Base-by-base conservation (phyloP, 768 basidiomycete species). In the Podaxis mareebaensis region DNA sequence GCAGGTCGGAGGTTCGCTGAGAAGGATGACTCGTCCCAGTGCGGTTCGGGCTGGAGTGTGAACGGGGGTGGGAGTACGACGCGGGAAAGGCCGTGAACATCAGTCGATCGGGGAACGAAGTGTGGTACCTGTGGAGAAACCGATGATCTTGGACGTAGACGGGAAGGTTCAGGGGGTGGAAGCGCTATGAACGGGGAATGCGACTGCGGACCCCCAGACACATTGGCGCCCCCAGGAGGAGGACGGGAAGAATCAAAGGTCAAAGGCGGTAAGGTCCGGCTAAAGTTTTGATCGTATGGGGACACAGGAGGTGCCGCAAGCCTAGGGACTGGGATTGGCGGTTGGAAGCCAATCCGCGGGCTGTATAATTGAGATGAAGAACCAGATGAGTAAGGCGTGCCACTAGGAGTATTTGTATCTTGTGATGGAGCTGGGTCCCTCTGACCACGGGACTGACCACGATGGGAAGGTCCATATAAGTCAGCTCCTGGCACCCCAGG, bases 1-100 rank as follows among this genome's bases (percentile, higher is more conserved):
- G 67, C 64, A 42, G 79, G 76, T 65, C 79, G 72, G 5, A 78
- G 76, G 64, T 71, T 67, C 8, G 79, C 70, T 26, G 71, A 62
- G 69, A 80, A 82, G 0, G 77, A 69, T 2, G 76, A 72, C 46
- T 74, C 77, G 61, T 87, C 84, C 88, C 89, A 90, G 57, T 85
- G 87, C 1, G 88, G 89, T 58, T 75, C 76, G 2, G 89, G 90
- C 70, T 90, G 86, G 3, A 91, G 75, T 10, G 86, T 83, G 69
- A 85, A 89, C 2, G 89, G 90, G 15, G 88, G 83, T 15, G 81
- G 79, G 60, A 82, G 72, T 61, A 70, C 67, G 58, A 70, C 64
- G 24, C 73, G 60, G 28, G 71, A 66, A 22, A 70, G 67, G 46
- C 66, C 63, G 63, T 73, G 66, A 30, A 70, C 64, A 54, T 77